Conservation (phyloP, 768 basidiomycete species). For the Lactarius deliciosus region DNA sequence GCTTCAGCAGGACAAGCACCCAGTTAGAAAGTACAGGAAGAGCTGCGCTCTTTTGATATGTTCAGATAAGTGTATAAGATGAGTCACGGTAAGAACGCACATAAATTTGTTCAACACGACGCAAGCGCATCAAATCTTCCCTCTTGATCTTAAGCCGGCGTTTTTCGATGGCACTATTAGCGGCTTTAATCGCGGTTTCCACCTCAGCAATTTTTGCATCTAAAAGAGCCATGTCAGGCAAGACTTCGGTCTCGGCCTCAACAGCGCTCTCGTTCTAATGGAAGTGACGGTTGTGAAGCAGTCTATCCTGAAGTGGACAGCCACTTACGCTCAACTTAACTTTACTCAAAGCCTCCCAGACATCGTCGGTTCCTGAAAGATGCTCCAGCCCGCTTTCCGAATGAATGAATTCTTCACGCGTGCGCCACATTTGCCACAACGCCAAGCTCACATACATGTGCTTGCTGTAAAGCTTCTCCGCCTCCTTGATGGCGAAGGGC, state of each 20-base stretch:
- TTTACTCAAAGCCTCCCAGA: conserved; percentile 44
- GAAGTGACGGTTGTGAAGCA: conserved; percentile 7
- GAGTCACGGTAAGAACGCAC: conserved; percentile 46
- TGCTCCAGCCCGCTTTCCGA: conserved; percentile 88
- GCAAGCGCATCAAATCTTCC: conserved; percentile 83
- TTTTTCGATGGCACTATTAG: conserved; percentile 51
- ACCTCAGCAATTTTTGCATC: conserved; percentile 76
- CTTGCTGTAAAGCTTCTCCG: conserved; percentile 82
- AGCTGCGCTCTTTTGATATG: conserved; percentile 61
- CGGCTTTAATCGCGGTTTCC: conserved; percentile 48
- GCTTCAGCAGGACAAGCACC: conserved; percentile 90
- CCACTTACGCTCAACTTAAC: conserved; percentile 34
- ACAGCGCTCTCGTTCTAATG: conserved; percentile 20
- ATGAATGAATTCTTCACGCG: conserved; percentile 92
- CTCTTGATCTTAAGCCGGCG: conserved; percentile 64
- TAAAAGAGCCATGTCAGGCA: conserved; percentile 70
- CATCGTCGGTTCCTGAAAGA: conserved; percentile 66
- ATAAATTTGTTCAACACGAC: conserved; percentile 90
- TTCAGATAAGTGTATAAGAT: conserved; percentile 12
- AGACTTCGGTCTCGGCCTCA: conserved; percentile 58
- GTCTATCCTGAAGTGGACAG: background rate
- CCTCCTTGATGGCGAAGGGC: conserved; percentile 95
- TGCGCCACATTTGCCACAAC: conserved; percentile 92
- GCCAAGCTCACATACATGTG: conserved; percentile 91
- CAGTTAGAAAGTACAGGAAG: conserved; percentile 84